Base-by-base conservation (phyloP, 1,284 basidiomycete genomes). In the Trichosporon asahii region DNA sequence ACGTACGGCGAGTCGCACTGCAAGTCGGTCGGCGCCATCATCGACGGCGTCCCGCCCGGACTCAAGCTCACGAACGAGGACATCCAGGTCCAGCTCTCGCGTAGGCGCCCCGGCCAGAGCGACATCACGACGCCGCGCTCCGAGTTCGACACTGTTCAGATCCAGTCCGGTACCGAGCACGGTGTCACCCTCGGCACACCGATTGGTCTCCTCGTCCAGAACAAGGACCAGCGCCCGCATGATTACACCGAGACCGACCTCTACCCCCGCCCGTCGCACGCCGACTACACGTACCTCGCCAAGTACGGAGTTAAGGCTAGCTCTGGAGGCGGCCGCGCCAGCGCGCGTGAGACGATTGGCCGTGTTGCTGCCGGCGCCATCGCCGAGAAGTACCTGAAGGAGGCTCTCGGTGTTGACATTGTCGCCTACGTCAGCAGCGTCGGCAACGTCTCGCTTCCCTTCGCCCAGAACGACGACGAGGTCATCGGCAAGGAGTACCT, bases 1-100 rank as follows among this genome's bases (percentile, higher is more conserved):
- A 99, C 97, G 73, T 99, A 93, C 81, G 97, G 97, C 75, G 97
- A 99, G 86, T 94, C 92, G 72, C 97, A 99, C 82, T 98, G 97
- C 84, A 89, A 93, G 70, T 96, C 94, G 3, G 96, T 99, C 44
- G 97, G 97, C 40, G 94, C 93, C 71, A 98, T 99, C 85, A 90
- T 99, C 79, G 97, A 98, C 81, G 96, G 96, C 63, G 93, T 94
- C 76, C 96, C 97, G 67, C 95, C 97, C 46, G 96, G 97, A 21
- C 86, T 99, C 61, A 86, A 88, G 72, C 87, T 99, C 69, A 87
- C 88, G 27, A 87, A 92, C 64, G 85, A 89, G 74, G 95, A 99
- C 82, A 90, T 99, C 70, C 97, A 99, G 84, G 85, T 88, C 18
- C 97, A 99, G 83, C 88, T 99, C 27, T 95, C 90, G 76, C 89